Evolutionary conservation across 352 stramenopile genomes (phyloP), one percentile per base, ranked within the genome.

Genomic region (Salisapilia sapeloensis): DNA sequence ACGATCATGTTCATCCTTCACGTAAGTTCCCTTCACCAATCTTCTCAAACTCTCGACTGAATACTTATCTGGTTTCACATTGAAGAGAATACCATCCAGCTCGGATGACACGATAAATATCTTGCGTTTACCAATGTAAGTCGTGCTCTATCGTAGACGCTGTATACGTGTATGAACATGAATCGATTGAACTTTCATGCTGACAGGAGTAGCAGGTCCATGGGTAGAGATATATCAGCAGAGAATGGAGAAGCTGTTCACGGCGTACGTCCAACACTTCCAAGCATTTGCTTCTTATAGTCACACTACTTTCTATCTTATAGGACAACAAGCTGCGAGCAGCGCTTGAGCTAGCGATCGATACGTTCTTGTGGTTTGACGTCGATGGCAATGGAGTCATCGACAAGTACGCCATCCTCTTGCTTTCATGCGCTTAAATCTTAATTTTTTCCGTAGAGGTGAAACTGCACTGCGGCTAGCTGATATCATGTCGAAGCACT

Each of bases 321-420:
- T 17, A 81, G 61, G 72, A 69, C 30, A 87, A 87, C 45, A 87
- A 83, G 35, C 48, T 87, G 14, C 60, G 69, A 12, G 54, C 80
- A 14, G 72, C 65, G 2, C 90, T 87, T 40, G 65, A 90, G 29
- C 50, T 91, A 20, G 66, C 70, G 1, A 56, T 89, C 19, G 75
- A 91, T 24, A 67, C 75, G 7, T 92, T 86, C 40, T 37, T 91
- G 24, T 83, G 69, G 62, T 91, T 92, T 47, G 77, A 92, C 28
- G 54, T 69, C 2, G 63, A 84, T 24, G 72, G 75, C 10, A 63
- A 66, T 29, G 77, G 77, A 0, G 36, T 64, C 13, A 90, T 92
- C 52, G 79, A 82, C 38, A 50, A 59, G 67, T 77, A 41, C 4
- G 49, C 25, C 2, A 4, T 26, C 22, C 14, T 12, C 7, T 12